These are phyloP conservation scores for Chlorociboria aeruginascens DNA, from an alignment of 495 filamentous ascomycete genomes.

Conservation along the genomic window DNA sequence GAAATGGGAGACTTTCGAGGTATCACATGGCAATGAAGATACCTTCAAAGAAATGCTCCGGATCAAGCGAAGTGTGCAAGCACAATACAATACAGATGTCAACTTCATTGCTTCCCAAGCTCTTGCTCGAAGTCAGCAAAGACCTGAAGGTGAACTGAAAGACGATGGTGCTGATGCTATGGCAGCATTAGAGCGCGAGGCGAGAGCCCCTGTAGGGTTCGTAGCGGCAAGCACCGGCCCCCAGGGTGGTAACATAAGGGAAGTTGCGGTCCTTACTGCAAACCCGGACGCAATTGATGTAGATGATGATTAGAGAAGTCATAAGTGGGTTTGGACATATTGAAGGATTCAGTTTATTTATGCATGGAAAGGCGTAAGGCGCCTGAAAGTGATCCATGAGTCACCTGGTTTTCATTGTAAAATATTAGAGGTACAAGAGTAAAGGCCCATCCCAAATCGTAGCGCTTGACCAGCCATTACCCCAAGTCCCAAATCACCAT, in stretches of 20 bases:
- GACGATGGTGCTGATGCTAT: constrained; percentile 63
- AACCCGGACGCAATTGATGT: constrained; percentile 91
- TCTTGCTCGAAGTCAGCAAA: constrained; percentile 64
- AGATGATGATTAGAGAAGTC: constrained; percentile 23
- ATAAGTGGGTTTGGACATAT: constrained; percentile 5
- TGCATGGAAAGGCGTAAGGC: constrained; percentile 6
- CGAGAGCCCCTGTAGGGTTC: constrained; percentile 80
- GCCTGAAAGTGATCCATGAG: constrained; percentile 1
- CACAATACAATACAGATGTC: constrained; percentile 97
- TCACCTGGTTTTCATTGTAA: not conserved
- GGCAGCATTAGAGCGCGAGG: constrained; percentile 81
- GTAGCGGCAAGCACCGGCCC: constrained; percentile 75
- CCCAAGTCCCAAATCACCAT: too few relatives aligned
- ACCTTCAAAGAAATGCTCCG: constrained; percentile 99
- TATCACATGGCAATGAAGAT: constrained; percentile 96
- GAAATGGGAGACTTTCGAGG: constrained; percentile 96
- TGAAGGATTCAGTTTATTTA: not conserved
- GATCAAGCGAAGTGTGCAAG: constrained; percentile 93
- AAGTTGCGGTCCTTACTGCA: constrained; percentile 33
- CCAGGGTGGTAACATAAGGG: constrained; percentile 52
- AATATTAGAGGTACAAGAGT: not conserved
- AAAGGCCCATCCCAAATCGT: not conserved
- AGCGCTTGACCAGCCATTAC: too few relatives aligned
- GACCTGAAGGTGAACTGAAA: constrained; percentile 30
- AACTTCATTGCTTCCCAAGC: constrained; percentile 97